These are phyloP conservation scores for Fusarium citri DNA, from an alignment of 2,329 filamentous ascomycete genomes.

Conservation along the genomic window DNA sequence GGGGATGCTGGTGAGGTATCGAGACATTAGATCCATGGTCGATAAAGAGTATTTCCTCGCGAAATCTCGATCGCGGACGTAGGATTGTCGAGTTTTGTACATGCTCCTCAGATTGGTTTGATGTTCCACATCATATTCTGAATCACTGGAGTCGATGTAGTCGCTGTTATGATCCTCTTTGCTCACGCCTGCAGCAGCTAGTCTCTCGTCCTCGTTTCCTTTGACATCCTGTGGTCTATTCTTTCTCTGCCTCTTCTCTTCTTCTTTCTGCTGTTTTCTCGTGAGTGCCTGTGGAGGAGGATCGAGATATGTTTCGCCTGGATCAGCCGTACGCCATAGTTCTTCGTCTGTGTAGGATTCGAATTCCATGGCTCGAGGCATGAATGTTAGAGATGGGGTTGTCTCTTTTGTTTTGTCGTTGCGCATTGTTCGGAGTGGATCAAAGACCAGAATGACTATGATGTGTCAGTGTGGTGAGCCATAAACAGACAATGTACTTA, in stretches of 20 bases:
- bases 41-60: slow-evolving; percentile 45
- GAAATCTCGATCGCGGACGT: slow-evolving; percentile 43
- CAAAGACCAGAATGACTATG: slow-evolving; percentile 42
- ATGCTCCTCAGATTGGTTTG: background rate
- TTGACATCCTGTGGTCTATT: background rate
- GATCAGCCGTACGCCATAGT: slow-evolving; percentile 42
- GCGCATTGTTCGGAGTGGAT: slow-evolving; percentile 41
- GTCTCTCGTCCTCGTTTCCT: background rate
- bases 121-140: slow-evolving; percentile 19
- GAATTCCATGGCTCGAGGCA: slow-evolving; percentile 47
- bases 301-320: slow-evolving; percentile 45
- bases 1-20: slow-evolving; percentile 34
- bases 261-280: slow-evolving; percentile 3
- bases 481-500: slow-evolving; percentile 3
- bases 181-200: background rate
- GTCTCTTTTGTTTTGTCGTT: slow-evolving; percentile 33
- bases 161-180: slow-evolving; percentile 23
- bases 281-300: slow-evolving; percentile 36
- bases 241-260: slow-evolving; percentile 26
- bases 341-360: slow-evolving; percentile 47
- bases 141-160: slow-evolving; percentile 13
- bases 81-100: slow-evolving; percentile 31
- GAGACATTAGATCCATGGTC: slow-evolving; percentile 39
- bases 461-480: slow-evolving; percentile 6
- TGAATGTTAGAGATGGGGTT: slow-evolving; percentile 44